phyloP scores from a whole-genome alignment of 2,329 filamentous ascomycete species.

The Teratosphaeria gauchensis region DNA sequence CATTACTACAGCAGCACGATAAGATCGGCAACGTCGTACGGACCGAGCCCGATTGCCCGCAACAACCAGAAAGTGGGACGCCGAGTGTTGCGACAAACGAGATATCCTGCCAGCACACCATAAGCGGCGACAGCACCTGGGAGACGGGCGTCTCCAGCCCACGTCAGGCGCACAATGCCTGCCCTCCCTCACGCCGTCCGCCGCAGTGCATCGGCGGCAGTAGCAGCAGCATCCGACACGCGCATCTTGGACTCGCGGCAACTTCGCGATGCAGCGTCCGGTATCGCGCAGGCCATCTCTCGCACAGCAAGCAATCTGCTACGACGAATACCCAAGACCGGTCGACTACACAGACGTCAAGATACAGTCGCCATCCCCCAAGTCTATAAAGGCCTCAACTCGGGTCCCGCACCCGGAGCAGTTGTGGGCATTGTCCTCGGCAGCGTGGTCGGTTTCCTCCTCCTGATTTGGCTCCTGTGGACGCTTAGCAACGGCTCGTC shows the following conservation, averaged over 20 bases:
- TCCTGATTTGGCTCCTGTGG: slow-evolving; percentile 44
- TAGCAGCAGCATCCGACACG: slow-evolving; percentile 9
- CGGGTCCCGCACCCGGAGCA: slow-evolving; percentile 45
- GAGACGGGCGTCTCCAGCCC: neutral
- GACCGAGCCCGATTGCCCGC: neutral
- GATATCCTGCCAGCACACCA: too few relatives aligned
- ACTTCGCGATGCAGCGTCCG: slow-evolving; percentile 6
- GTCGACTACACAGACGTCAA: slow-evolving; percentile 11
- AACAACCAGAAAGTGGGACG: neutral
- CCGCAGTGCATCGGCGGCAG: slow-evolving; percentile 3
- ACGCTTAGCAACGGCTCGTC: slow-evolving; percentile 25
- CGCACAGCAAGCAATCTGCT: slow-evolving; percentile 4
- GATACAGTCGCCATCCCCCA: slow-evolving; percentile 44
- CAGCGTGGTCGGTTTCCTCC: slow-evolving; percentile 43
- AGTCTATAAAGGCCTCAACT: slow-evolving; percentile 47
- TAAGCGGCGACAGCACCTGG: neutral
- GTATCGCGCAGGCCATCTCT: slow-evolving; percentile 5
- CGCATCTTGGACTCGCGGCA: slow-evolving; percentile 20
- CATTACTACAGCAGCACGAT: neutral
- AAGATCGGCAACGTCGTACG: neutral
- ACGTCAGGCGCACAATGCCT: slow-evolving; percentile 9
- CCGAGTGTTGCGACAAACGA: neutral
- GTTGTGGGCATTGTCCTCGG: slow-evolving; percentile 53
- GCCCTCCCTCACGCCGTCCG: slow-evolving; percentile 9
- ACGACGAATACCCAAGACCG: neutral